Percentiles rank a stretch among this genome's conserved stretches.
Evolutionary conservation across 345 rosid species (phyloP).

Genomic region (Acer saccharum): DNA sequence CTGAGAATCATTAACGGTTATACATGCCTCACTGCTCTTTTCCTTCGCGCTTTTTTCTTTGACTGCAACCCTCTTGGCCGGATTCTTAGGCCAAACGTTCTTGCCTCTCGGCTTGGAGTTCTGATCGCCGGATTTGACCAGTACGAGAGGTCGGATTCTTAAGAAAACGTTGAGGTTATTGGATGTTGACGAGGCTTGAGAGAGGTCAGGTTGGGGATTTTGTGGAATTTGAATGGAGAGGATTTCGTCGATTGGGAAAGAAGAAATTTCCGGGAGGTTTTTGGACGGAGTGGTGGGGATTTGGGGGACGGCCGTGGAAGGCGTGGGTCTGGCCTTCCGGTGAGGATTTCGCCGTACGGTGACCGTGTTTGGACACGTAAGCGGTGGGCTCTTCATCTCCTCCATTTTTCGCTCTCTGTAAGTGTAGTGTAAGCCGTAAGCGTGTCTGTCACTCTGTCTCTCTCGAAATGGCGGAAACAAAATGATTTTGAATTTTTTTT

Average conservation of each 20-base stretch:
- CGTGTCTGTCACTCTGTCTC: not conserved
- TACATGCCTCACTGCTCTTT: slow-evolving; percentile 42
- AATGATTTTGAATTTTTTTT: slow-evolving; percentile 7
- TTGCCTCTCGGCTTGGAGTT: slow-evolving; percentile 33
- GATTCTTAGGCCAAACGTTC: slow-evolving; percentile 68
- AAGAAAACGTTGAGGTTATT: slow-evolving; percentile 72
- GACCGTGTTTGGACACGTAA: slow-evolving; percentile 48
- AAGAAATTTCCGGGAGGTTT: slow-evolving; percentile 36
- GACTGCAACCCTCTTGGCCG: slow-evolving; percentile 39
- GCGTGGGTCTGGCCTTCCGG: slow-evolving; percentile 72
- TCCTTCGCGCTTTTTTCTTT: slow-evolving; percentile 37
- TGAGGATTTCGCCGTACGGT: slow-evolving; percentile 79
- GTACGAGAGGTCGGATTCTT: slow-evolving; percentile 53
- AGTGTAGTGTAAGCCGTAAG: not conserved
- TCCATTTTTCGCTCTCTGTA: slow-evolving; percentile 15
- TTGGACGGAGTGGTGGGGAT: slow-evolving; percentile 24
- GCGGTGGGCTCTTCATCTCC: slow-evolving; percentile 46
- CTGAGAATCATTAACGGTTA: slow-evolving; percentile 46
- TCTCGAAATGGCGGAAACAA: slow-evolving; percentile 12
- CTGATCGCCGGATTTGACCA: slow-evolving; percentile 21
- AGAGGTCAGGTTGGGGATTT: slow-evolving; percentile 19
- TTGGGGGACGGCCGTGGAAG: slow-evolving; percentile 32
- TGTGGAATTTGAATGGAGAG: slow-evolving; percentile 39
- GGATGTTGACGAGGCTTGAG: not conserved
- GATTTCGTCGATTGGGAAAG: slow-evolving; percentile 71